A percentile compares a stretch with the other conserved stretches of the same genome.
Conservation (phyloP, 345 rosid genomes). For the Laguncularia racemosa region DNA sequence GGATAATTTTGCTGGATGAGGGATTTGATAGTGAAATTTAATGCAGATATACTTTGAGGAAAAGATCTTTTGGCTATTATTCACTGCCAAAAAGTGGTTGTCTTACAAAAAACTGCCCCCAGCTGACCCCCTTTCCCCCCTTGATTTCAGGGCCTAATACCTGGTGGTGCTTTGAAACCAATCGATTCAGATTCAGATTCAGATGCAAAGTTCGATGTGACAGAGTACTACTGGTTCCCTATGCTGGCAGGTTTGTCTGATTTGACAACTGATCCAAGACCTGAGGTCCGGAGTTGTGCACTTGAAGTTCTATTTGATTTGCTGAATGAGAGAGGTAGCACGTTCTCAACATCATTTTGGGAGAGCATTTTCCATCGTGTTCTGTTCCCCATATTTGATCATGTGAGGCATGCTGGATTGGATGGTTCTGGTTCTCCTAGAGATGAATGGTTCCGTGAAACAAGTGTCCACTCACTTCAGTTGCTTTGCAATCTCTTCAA, state of each 20-base stretch:
- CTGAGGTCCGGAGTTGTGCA: constrained; percentile 88
- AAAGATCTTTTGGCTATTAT: no score
- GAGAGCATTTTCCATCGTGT: constrained; percentile 92
- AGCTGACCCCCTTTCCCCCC: constrained; percentile 7
- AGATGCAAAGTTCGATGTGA: constrained; percentile 63
- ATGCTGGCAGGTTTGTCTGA: constrained; percentile 94
- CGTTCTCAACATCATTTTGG: constrained; percentile 82
- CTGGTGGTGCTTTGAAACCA: constrained; percentile 80
- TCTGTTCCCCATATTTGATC: constrained; percentile 88
- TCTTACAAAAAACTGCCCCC: constrained; percentile 1
- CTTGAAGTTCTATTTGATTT: constrained; percentile 89
- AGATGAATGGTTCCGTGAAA: constrained; percentile 80
- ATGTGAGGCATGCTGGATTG: constrained; percentile 83
- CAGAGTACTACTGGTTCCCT: constrained; percentile 93
- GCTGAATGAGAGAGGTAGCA: constrained; percentile 85
- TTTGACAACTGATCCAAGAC: constrained; percentile 71
- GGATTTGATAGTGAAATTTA: no score
- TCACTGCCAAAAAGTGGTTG: no score
- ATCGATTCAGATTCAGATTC: constrained; percentile 33
- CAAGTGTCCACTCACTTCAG: constrained; percentile 84
- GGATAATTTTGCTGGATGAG: no score
- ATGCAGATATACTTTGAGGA: no score
- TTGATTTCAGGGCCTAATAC: constrained; percentile 64
- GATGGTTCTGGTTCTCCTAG: constrained; percentile 61
- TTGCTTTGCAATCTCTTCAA: constrained; percentile 94